Base-by-base conservation (phyloP, 1,284 basidiomycete species). In the Cryptococcus wingfieldii region DNA sequence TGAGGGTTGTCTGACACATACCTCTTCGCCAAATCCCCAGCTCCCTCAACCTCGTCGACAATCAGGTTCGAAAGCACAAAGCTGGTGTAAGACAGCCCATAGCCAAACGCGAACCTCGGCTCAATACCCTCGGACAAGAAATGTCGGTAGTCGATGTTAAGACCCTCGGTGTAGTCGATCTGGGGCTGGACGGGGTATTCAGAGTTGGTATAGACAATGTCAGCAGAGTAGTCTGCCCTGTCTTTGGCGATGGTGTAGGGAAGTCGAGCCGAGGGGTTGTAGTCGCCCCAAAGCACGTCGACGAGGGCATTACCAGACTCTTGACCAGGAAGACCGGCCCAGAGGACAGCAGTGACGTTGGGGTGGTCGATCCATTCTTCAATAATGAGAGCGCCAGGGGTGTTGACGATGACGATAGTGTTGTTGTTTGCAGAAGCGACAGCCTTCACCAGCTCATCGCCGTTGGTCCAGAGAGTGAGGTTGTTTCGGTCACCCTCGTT, bases 171-270 rank as follows among this genome's bases (percentile, higher is more conserved):
- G 71, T 90, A 78, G n/a, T 81, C 70, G n/a, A 86, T 77, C 58
- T 83, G 80, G 5, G 86, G 67, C 59, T 74, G 53, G 47, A 64
- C 27, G 27, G 65, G 64, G 6, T 64, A 51, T 56, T 68, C 56
- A 18, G 62, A 58, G 53, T 66, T 61, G 60, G 70, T 68, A 60
- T 77, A 74, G 55, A 70, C 55, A 60, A 75, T 62, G 58, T 78
- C 63, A 14, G 82, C 82, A 23, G 81, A 74, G 71, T 90, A 93
- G 71, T 93, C 90, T 28, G 74, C 69, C 0, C 76, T 60, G 19
- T 79, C 72, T 78, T 85, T 86, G 49, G 87, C 88, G 66, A 90
- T 90, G 2, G 89, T 89, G 75, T 89, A 90, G 1, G 89, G 87
- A 37, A 93, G 77, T 38, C 85, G 81, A 5, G 84, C 90, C 19